Evolutionary conservation across 1,284 basidiomycete genomes (phyloP).

Genomic region (Polyporus tsugae): DNA sequence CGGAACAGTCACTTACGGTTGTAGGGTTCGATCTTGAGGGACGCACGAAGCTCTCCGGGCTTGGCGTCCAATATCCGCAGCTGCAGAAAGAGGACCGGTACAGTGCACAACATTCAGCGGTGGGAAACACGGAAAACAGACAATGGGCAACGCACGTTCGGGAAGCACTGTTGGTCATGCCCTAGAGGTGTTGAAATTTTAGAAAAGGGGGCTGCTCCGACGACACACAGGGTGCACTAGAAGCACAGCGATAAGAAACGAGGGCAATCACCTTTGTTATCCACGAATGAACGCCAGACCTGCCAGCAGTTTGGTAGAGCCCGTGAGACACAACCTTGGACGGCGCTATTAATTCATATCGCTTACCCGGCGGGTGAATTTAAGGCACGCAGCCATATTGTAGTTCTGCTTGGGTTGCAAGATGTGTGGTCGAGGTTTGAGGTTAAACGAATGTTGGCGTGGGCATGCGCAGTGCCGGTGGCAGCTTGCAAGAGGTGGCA

Average conservation of each 20-base stretch:
- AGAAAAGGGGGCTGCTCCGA: neutral
- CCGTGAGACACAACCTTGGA: neutral
- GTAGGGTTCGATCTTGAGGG: slow-evolving; percentile 75
- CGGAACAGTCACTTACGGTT: slow-evolving; percentile 62
- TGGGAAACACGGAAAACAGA: neutral
- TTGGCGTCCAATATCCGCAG: slow-evolving; percentile 68
- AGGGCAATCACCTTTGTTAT: slow-evolving; percentile 64
- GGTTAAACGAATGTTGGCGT: neutral
- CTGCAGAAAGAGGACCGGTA: slow-evolving; percentile 46
- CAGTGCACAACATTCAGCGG: neutral
- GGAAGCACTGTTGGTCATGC: slow-evolving; percentile 81
- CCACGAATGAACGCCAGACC: slow-evolving; percentile 85
- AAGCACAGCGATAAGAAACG: neutral
- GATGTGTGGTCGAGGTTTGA: slow-evolving; percentile 5
- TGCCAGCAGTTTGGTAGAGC: slow-evolving; percentile 38
- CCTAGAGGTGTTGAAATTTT: slow-evolving; percentile 49
- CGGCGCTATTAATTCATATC: neutral
- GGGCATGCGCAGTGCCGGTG: too few species aligned
- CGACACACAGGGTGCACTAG: slow-evolving; percentile 3
- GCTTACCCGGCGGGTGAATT: slow-evolving; percentile 34
- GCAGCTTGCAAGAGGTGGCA: neutral
- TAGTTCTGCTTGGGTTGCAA: neutral
- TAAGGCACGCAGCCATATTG: slow-evolving; percentile 34
- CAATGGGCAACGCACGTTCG: slow-evolving; percentile 59
- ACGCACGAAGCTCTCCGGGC: slow-evolving; percentile 72